Base-by-base conservation (phyloP, 805 yeast genomes). In the Saccharomycopsis javanensis region DNA sequence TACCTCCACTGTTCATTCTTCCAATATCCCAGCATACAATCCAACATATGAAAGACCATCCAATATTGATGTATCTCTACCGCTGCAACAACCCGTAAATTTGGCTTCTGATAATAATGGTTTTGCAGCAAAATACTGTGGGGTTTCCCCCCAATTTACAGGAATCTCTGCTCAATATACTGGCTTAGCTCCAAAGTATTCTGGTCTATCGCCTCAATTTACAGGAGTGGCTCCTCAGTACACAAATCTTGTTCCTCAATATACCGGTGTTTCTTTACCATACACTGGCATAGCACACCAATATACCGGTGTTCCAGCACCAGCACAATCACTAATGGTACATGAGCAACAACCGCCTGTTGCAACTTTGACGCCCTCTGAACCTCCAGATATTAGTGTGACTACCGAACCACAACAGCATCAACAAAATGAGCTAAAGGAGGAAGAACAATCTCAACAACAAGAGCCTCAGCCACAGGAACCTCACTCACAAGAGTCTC, bases 111-210 rank as follows among this genome's bases (percentile, higher is more conserved):
- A 51, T 15, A 18, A 33, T n/a, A 35, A 23, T 15, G 48, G 55
- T 2, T 16, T 45, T n/a, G 51, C 28, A 7, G 46, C 46, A 11
- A 54, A 50, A 31, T 51, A 50, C 23, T n/a, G 34, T 5, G 54
- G 56, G 5, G 23, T 54, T 2, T 37, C 55, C 8, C 55, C 31
- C 8, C 55, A 53, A 38, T 37, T 38, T 15, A 53, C 55, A 2
- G 55, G 57, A 53, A n/a, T 54, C n/a, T n/a, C n/a, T 52, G 30
- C 45, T 28, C 53, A 51, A 23, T 34, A 33, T n/a, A 35, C 37
- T 15, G 48, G 55, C 3, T 16, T 45, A 27, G 51, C 28, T n/a
- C 53, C 46, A 11, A 54, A 50, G 20, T 51, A 50, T 34, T n/a
- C 48, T 5, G 54, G 56, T n/a, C 20, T 54, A 3, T 37, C 55